These are phyloP conservation scores for Sophora flavescens DNA, from an alignment of 306 rosid genomes.

Conservation along the genomic window DNA sequence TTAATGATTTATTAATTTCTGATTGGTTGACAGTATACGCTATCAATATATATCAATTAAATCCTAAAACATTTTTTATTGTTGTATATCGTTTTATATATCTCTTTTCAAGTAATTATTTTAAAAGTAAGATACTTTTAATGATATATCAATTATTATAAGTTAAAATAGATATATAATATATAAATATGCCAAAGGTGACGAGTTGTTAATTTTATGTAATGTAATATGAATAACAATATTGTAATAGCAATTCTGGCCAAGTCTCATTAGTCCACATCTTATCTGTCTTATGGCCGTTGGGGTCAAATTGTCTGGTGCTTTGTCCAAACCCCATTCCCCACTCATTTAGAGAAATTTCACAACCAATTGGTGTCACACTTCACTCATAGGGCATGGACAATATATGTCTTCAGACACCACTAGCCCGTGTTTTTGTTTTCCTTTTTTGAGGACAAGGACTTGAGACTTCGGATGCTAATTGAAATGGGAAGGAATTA, in stretches of 20 bases:
- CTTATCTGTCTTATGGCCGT: conserved; percentile 47
- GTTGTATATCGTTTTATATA: too few species aligned
- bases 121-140: too few species aligned
- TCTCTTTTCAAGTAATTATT: too few species aligned
- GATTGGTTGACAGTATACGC: too few species aligned
- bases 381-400: background rate
- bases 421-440: background rate
- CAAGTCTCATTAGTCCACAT: conserved; percentile 47
- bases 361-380: conserved; percentile 6
- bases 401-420: conserved; percentile 17
- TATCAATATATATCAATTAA: too few species aligned
- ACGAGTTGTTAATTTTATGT: too few species aligned
- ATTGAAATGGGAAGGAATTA: conserved; percentile 6
- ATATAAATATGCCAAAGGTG: background rate
- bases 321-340: conserved; percentile 26
- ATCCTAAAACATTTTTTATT: too few species aligned
- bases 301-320: conserved; percentile 47
- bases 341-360: conserved; percentile 34
- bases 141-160: too few species aligned
- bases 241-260: conserved; percentile 1
- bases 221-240: background rate
- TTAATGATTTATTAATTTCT: too few species aligned
- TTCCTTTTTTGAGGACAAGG: background rate
- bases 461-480: conserved; percentile 36
- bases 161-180: too few species aligned